Evolutionary conservation across 1,139 yeast species (phyloP), one percentile per base, ranked within the genome.

Genomic region (Kodamaea anthophila): DNA sequence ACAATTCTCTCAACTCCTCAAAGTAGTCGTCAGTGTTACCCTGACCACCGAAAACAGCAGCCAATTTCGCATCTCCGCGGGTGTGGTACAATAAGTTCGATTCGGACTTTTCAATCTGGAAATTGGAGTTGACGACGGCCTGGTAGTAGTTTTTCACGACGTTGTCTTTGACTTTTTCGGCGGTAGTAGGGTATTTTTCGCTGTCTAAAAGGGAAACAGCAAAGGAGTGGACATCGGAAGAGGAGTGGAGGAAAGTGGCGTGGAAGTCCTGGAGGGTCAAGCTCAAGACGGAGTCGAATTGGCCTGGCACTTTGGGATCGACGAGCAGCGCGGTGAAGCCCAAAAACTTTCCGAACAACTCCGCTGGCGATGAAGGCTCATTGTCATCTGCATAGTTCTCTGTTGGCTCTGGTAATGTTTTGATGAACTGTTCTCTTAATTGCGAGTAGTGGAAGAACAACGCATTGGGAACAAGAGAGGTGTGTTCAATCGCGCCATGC

Each of bases 21-120:
- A 91, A 91, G 67, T 87, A 91, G 55, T 91, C 97, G 53, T 93
- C 97, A 30, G 94, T 80, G 64, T 86, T 88, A 63, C 99, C 99
- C 68, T 91, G 99, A 49, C 99, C 99, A 56, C 99, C 98, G 49
- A 91, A 91, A 42, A 91, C 78, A 39, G 96, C 95, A 38, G 73
- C 77, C 36, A 87, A 59, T 39, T 70, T 63, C 32, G 93, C 87
- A 24, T 61, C 49, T 29, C 66, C 61, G 37, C 62, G 60, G 15
- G 72, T 56, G 32, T 66, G 65, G 35, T 52, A 52, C 49, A 71
- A 64, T 41, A 75, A 60, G 33, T 76, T 84, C 18, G 91, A 55
- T 36, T 53, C 58, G 26, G 52, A 42, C 23, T 44, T 43, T 23
- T 44, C 41, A 30, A 56, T 48, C 23, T 37, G 36, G 33, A 55